Conservation (phyloP, 345 rosid genomes). For the Eucalyptus paniculata region DNA sequence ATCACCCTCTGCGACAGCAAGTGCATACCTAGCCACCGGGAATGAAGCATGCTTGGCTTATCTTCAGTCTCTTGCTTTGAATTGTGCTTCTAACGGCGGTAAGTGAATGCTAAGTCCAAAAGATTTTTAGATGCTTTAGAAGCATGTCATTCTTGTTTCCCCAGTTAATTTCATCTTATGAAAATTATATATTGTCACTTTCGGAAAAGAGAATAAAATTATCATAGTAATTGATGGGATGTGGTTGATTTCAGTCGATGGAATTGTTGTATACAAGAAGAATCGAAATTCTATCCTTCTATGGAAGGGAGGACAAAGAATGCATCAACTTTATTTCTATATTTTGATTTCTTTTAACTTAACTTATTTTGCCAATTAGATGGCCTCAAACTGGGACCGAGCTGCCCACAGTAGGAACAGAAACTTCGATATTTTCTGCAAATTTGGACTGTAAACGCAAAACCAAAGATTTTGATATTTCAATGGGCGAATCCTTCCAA, state of each 20-base stretch:
- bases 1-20: slow-evolving; percentile 65
- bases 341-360: not conserved
- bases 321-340: not conserved
- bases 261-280: not conserved
- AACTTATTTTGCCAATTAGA: not conserved
- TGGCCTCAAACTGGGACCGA: not conserved
- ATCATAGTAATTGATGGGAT: not conserved
- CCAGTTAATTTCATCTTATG: not conserved
- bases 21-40: slow-evolving; percentile 47
- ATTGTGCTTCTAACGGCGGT: slow-evolving; percentile 31
- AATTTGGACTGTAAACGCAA: not conserved
- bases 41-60: slow-evolving; percentile 27
- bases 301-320: not conserved
- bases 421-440: not conserved
- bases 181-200: not conserved
- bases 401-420: not conserved
- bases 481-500: not conserved
- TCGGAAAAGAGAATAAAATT: not conserved
- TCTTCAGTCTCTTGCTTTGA: slow-evolving; percentile 25
- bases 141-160: not conserved
- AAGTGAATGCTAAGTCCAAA: not conserved
- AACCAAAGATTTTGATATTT: not conserved
- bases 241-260: not conserved
- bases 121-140: not conserved
- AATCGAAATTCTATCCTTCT: not conserved